Conservation (phyloP, 2,329 filamentous ascomycete species). For the Trichoderma cornu-damae region DNA sequence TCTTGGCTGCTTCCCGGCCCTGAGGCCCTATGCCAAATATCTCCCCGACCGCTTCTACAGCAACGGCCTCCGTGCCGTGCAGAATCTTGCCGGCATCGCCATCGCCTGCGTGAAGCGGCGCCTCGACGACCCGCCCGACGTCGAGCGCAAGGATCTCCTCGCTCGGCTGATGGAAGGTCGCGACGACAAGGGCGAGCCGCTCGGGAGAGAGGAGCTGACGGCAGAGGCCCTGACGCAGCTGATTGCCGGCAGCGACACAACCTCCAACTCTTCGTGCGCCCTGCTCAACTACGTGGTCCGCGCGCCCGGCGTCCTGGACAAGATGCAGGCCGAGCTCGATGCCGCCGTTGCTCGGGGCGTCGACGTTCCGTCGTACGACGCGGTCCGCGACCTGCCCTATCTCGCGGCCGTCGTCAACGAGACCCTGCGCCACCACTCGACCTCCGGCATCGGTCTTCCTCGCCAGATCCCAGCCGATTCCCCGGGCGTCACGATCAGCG, state of each 20-base stretch:
- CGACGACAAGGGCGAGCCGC: conserved; percentile 69
- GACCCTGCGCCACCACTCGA: conserved; percentile 79
- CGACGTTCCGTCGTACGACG: conserved; percentile 64
- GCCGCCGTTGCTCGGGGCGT: conserved; percentile 55
- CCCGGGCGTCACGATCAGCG: conserved; percentile 58
- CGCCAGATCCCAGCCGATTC: conserved; percentile 62
- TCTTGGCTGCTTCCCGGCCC: conserved; percentile 64
- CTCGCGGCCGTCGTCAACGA: conserved; percentile 73
- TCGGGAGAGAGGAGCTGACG: conserved; percentile 74
- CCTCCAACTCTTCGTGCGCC: conserved; percentile 75
- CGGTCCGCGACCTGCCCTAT: conserved; percentile 71
- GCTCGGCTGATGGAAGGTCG: conserved; percentile 79
- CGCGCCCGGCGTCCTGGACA: conserved; percentile 65
- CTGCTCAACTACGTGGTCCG: conserved; percentile 70
- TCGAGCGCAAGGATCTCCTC: conserved; percentile 71
- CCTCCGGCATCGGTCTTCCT: conserved; percentile 79
- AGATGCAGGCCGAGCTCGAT: conserved; percentile 73
- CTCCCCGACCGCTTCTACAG: conserved; percentile 78
- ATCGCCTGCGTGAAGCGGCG: conserved; percentile 73
- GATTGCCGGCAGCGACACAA: conserved; percentile 74
- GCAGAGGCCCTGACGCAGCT: conserved; percentile 87
- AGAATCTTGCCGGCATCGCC: conserved; percentile 81
- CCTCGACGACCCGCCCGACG: conserved; percentile 61
- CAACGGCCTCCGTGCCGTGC: conserved; percentile 66
- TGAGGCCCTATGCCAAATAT: conserved; percentile 77